Percentiles rank a stretch among this genome's conserved stretches.
phyloP scores from a whole-genome alignment of 202 grass and related monocot species.

The Elaeis oleifera region DNA sequence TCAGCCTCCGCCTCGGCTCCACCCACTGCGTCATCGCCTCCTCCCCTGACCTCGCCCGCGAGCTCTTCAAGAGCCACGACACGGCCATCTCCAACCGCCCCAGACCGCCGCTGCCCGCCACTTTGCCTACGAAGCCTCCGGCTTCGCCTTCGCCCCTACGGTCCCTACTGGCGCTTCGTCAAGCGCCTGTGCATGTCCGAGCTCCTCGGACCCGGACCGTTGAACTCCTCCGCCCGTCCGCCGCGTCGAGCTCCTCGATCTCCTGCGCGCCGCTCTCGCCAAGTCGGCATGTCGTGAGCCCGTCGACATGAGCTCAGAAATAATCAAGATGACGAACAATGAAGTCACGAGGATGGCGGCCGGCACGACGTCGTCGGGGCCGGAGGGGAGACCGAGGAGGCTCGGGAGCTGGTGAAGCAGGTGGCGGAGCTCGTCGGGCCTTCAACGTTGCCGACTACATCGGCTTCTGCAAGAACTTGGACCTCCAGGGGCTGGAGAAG shows the following conservation, averaged over 20 bases:
- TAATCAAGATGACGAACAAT: slow-evolving; percentile 52
- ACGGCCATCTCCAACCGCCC: slow-evolving; percentile 46
- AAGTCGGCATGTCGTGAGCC: neutral
- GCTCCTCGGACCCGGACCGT: slow-evolving; percentile 55
- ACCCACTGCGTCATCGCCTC: neutral
- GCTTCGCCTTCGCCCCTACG: slow-evolving; percentile 61
- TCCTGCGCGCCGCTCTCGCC: slow-evolving; percentile 21
- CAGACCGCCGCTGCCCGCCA: slow-evolving; percentile 32
- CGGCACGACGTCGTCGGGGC: slow-evolving; percentile 15
- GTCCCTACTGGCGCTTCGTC: slow-evolving; percentile 61
- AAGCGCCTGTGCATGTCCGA: slow-evolving; percentile 69
- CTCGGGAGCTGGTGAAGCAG: slow-evolving; percentile 38
- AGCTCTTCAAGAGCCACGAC: slow-evolving; percentile 40
- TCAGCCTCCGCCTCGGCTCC: too few relatives aligned
- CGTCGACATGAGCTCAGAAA: slow-evolving; percentile 34
- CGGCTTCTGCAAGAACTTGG: slow-evolving; percentile 29
- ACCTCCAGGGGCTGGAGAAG: slow-evolving; percentile 47
- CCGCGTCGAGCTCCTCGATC: slow-evolving; percentile 26
- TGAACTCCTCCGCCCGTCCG: slow-evolving; percentile 48
- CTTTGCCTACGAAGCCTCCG: slow-evolving; percentile 45
- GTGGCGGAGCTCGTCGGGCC: slow-evolving; percentile 53
- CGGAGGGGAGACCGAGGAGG: slow-evolving; percentile 21
- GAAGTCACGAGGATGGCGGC: slow-evolving; percentile 52
- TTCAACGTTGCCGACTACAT: slow-evolving; percentile 68
- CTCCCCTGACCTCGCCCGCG: slow-evolving; percentile 36